These are phyloP conservation scores for Aspergillus sp. DNA, from an alignment of 2,329 filamentous ascomycete species.

Conservation along the genomic window DNA sequence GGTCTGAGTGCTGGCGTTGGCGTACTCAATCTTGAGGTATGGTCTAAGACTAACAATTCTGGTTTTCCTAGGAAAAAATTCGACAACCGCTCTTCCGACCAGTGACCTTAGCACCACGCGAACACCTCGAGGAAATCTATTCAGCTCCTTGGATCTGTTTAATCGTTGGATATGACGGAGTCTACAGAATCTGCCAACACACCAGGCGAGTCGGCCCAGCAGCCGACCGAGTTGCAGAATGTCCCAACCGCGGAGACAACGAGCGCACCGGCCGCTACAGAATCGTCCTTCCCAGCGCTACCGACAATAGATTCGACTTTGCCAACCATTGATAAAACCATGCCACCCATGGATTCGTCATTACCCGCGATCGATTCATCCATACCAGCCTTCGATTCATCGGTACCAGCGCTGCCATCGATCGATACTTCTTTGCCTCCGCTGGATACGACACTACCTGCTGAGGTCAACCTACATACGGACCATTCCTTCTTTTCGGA, in stretches of 20 bases:
- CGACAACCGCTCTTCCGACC: not conserved
- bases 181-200: constrained; percentile 13
- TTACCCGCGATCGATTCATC: constrained; percentile 21
- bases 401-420: constrained; percentile 22
- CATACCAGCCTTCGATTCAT: constrained; percentile 23
- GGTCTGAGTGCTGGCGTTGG: not conserved
- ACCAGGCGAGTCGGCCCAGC: constrained; percentile 11
- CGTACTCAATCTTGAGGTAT: not conserved
- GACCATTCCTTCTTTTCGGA: constrained; percentile 1
- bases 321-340: constrained; percentile 15
- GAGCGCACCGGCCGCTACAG: constrained; percentile 3
- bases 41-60: not conserved
- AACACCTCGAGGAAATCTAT: not conserved
- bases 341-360: constrained; percentile 20
- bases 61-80: not conserved
- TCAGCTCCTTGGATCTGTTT: not conserved
- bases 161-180: constrained; percentile 15
- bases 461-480: constrained; percentile 10
- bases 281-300: constrained; percentile 13
- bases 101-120: not conserved
- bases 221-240: constrained; percentile 7
- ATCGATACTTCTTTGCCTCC: constrained; percentile 24
- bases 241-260: constrained; percentile 1
- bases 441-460: constrained; percentile 19
- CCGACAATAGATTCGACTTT: constrained; percentile 18